phyloP scores from a whole-genome alignment of 2,329 filamentous ascomycete genomes.

The Cordyceps cicadae region DNA sequence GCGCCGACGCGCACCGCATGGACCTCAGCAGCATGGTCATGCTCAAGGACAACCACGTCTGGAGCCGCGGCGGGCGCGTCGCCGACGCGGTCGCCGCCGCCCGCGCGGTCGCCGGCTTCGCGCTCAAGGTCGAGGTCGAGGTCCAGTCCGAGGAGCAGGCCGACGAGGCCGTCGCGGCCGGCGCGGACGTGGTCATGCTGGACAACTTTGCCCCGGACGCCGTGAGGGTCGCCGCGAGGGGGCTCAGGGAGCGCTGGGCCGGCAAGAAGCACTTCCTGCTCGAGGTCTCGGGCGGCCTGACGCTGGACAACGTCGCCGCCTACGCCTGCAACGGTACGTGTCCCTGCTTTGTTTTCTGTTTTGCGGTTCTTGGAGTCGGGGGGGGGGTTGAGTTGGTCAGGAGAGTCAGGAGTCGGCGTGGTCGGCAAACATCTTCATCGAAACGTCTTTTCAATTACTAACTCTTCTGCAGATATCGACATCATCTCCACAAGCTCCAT shows the following conservation, averaged over 20 bases:
- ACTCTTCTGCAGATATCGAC: conserved; percentile 60
- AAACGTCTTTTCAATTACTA: background rate
- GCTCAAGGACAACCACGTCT: conserved; percentile 98
- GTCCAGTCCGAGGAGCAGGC: conserved; percentile 83
- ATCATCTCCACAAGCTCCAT: conserved; percentile 95
- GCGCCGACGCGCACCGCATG: conserved; percentile 84
- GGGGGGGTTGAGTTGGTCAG: no score
- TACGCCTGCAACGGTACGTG: conserved; percentile 68
- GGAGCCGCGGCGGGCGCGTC: conserved; percentile 80
- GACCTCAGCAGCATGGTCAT: conserved; percentile 94
- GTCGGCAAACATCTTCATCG: background rate
- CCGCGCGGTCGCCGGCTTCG: conserved; percentile 76
- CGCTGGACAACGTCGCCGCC: conserved; percentile 68
- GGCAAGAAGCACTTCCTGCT: conserved; percentile 68
- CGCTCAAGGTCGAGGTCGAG: conserved; percentile 92
- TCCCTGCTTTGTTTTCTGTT: background rate
- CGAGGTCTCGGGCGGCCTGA: conserved; percentile 88
- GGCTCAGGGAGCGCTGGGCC: conserved; percentile 72
- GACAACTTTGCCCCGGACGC: conserved; percentile 86
- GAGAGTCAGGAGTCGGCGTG: no score
- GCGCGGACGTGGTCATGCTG: conserved; percentile 93
- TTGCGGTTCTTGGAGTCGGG: background rate
- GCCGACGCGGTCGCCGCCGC: conserved; percentile 77
- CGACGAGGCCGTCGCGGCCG: conserved; percentile 81
- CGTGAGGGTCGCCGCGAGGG: conserved; percentile 64